Conservation (phyloP, 108 stramenopile genomes). For the Skeletonema menzelii region DNA sequence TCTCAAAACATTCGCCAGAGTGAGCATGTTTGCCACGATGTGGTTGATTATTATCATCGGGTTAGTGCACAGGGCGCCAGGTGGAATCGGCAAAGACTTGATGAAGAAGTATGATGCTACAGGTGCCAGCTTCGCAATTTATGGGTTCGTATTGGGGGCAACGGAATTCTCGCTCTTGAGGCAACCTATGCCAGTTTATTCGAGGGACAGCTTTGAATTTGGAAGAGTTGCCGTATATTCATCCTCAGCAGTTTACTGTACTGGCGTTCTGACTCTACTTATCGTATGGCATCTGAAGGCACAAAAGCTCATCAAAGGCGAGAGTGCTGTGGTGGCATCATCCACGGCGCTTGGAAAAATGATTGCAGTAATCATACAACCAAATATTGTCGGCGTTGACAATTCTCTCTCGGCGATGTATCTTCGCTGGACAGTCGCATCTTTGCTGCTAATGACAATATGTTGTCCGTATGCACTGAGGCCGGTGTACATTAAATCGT, state of each 20-base stretch:
- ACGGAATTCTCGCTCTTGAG: conserved; percentile 65
- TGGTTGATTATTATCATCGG: conserved; percentile 60
- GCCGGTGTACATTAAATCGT: conserved; percentile 60
- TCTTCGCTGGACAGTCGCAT: conserved; percentile 44
- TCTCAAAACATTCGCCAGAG: conserved; percentile 59
- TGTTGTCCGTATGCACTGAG: conserved; percentile 51
- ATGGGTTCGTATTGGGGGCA: conserved; percentile 42
- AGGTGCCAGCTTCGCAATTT: conserved; percentile 53
- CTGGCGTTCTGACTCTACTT: conserved; percentile 44
- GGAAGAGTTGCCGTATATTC: conserved; percentile 65
- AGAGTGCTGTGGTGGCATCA: conserved; percentile 28
- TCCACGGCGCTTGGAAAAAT: conserved; percentile 63
- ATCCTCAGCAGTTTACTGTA: conserved; percentile 46
- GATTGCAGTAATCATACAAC: conserved; percentile 63
- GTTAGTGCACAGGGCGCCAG: conserved; percentile 60
- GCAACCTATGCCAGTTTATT: conserved; percentile 54
- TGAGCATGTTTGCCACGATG: conserved; percentile 45
- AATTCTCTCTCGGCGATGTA: conserved; percentile 38
- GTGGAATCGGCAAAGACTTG: conserved; percentile 48
- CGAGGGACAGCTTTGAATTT: conserved; percentile 49
- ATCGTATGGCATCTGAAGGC: conserved; percentile 39
- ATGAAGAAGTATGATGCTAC: conserved; percentile 62
- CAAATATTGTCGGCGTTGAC: conserved; percentile 24
- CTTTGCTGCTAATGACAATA: conserved; percentile 52
- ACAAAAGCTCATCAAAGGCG: conserved; percentile 44